Percentiles rank a stretch among this genome's conserved stretches.
Conservation (phyloP, 345 rosid genomes). For the Ceriops decandra region DNA sequence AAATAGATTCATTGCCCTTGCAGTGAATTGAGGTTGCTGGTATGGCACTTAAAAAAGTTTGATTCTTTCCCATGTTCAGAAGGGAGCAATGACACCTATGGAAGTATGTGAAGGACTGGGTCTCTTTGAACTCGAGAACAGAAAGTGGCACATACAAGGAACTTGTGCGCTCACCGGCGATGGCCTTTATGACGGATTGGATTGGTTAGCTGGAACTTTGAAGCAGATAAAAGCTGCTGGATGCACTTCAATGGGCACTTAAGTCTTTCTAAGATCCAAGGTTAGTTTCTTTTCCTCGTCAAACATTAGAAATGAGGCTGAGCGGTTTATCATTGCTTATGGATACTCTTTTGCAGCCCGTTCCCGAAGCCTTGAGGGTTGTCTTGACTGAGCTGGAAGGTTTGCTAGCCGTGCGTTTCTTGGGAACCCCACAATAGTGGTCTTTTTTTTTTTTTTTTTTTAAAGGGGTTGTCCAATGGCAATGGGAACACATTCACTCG, state of each 20-base stretch:
- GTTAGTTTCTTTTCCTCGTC: slow-evolving; percentile 20
- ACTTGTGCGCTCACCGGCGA: slow-evolving; percentile 95
- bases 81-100: slow-evolving; percentile 95
- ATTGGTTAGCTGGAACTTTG: slow-evolving; percentile 77
- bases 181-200: slow-evolving; percentile 99
- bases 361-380: not conserved
- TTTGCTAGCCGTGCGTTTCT: not conserved
- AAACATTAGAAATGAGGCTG: not conserved
- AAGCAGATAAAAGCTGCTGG: slow-evolving; percentile 91
- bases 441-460: too few species aligned
- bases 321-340: not conserved
- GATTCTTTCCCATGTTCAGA: slow-evolving; percentile 38
- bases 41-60: not conserved
- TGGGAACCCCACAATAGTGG: too few species aligned
- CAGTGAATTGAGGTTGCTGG: not conserved
- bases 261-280: slow-evolving; percentile 54
- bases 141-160: slow-evolving; percentile 99
- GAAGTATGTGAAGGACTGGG: slow-evolving; percentile 95
- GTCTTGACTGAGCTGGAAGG: slow-evolving; percentile 9
- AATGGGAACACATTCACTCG: too few species aligned
- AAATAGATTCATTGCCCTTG: not conserved
- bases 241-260: slow-evolving; percentile 72
- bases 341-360: slow-evolving; percentile 4
- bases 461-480: too few species aligned
- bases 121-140: slow-evolving; percentile 81